Conservation (phyloP, 441 rosid genomes). For the Croton laevigatus region DNA sequence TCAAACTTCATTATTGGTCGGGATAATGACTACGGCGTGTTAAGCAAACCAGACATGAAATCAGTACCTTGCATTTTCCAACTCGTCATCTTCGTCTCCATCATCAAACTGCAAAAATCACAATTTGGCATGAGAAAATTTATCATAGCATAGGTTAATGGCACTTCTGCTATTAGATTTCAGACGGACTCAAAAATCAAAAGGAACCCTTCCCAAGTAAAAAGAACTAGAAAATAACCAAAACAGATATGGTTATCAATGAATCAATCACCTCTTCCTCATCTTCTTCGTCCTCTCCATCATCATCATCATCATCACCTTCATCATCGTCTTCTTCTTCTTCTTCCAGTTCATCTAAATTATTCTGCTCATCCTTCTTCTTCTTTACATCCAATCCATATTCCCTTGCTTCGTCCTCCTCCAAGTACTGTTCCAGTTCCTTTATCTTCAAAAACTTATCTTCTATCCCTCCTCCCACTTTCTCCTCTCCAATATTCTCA, state of each 20-base stretch:
- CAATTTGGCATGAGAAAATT: neutral
- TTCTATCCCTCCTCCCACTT: conserved; percentile 52
- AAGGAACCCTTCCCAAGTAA: neutral
- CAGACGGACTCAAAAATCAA: neutral
- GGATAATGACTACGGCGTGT: neutral
- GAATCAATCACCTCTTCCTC: conserved; percentile 16
- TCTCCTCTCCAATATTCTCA: conserved; percentile 22
- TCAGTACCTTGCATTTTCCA: conserved; percentile 52
- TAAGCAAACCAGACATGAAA: neutral
- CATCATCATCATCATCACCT: conserved; percentile 27
- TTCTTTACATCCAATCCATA: conserved; percentile 46
- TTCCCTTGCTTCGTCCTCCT: conserved; percentile 76
- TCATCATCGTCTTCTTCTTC: conserved; percentile 30
- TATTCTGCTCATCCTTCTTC: conserved; percentile 29
- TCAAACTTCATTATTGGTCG: neutral
- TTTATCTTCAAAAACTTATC: conserved; percentile 79
- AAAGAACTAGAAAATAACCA: neutral
- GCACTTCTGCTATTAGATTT: neutral
- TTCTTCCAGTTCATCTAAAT: conserved; percentile 13
- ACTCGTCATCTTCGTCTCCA: conserved; percentile 40
- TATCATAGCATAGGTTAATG: neutral
- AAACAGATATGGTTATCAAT: neutral
- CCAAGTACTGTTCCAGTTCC: conserved; percentile 65
- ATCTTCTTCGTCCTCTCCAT: conserved; percentile 39
- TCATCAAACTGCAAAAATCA: conserved; percentile 51